Conservation (phyloP, 306 rosid species). For the Lupinus albus region DNA sequence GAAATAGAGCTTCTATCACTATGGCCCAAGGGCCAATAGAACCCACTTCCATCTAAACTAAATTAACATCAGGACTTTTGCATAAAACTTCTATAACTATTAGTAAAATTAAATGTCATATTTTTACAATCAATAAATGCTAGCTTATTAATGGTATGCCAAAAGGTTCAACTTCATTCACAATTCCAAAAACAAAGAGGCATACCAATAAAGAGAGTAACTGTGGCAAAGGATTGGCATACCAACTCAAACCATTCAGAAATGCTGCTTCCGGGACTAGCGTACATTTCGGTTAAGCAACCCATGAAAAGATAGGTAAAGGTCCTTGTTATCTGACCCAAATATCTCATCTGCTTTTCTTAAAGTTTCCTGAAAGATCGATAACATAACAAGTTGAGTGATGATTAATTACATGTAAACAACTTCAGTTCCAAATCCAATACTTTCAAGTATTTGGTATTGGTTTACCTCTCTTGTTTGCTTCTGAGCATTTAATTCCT, state of each 20-base stretch:
- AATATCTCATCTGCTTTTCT: conserved; percentile 97
- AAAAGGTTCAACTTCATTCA: conserved; percentile 22
- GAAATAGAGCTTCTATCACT: background rate
- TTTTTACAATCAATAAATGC: background rate
- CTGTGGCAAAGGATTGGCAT: conserved; percentile 34
- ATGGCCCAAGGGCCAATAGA: conserved; percentile 14
- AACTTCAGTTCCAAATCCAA: conserved; percentile 32
- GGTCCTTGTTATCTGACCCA: conserved; percentile 94
- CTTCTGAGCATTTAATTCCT: conserved; percentile 94
- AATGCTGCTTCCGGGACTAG: conserved; percentile 48
- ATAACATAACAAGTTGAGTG: conserved; percentile 31
- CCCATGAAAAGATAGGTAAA: conserved; percentile 87
- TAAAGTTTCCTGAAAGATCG: conserved; percentile 74
- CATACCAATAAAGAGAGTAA: conserved; percentile 19
- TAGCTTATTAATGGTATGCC: conserved; percentile 7
- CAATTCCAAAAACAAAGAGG: background rate
- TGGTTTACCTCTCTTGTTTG: conserved; percentile 91
- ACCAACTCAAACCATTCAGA: conserved; percentile 48
- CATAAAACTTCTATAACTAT: conserved; percentile 2
- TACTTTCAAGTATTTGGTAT: conserved; percentile 1
- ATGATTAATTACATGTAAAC: conserved; percentile 26
- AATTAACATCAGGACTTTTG: background rate
- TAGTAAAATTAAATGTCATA: background rate
- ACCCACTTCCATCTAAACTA: background rate
- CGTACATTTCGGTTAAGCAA: conserved; percentile 80